A percentile compares a stretch with the other conserved stretches of the same genome.
Conservation (phyloP, 2,329 filamentous ascomycete species). For the Xylariaceae sp. region DNA sequence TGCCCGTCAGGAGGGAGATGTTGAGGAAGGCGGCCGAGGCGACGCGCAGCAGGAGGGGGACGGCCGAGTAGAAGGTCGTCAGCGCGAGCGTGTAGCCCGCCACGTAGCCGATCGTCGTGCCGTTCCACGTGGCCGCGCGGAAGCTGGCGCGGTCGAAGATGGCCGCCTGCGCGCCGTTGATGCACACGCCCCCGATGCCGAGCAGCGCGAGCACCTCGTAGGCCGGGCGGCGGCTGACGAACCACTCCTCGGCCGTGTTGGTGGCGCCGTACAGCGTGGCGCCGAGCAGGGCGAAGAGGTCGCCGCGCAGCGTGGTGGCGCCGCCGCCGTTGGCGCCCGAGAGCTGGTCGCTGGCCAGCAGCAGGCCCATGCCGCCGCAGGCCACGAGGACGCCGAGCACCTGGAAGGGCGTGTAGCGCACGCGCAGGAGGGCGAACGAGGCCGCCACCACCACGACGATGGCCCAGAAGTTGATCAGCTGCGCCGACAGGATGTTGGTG, state of each 20-base stretch:
- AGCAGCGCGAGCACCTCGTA: constrained; percentile 93
- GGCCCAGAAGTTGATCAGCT: constrained; percentile 98
- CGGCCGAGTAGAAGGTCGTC: constrained; percentile 77
- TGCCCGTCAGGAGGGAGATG: constrained; percentile 85
- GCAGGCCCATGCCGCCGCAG: constrained; percentile 81
- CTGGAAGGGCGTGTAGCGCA: constrained; percentile 85
- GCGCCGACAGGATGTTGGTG: constrained; percentile 85
- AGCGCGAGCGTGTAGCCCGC: constrained; percentile 84
- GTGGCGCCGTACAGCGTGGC: constrained; percentile 85
- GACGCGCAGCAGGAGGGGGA: constrained; percentile 82
- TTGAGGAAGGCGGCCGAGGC: constrained; percentile 93
- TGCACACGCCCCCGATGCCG: constrained; percentile 77
- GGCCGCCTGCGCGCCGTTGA: constrained; percentile 83
- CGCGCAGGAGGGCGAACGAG: constrained; percentile 73
- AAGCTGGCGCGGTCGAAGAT: constrained; percentile 85
- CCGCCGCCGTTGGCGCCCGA: constrained; percentile 65
- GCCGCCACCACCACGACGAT: constrained; percentile 86
- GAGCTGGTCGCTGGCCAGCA: constrained; percentile 83
- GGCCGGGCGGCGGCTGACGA: constrained; percentile 76
- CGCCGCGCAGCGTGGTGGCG: constrained; percentile 75
- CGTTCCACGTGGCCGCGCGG: constrained; percentile 54
- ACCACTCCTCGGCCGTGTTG: constrained; percentile 92
- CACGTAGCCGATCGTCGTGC: constrained; percentile 69
- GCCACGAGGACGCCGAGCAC: constrained; percentile 81
- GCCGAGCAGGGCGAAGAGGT: constrained; percentile 83